phyloP scores from a whole-genome alignment of 2,329 filamentous ascomycete species.

The Cordyceps javanica region DNA sequence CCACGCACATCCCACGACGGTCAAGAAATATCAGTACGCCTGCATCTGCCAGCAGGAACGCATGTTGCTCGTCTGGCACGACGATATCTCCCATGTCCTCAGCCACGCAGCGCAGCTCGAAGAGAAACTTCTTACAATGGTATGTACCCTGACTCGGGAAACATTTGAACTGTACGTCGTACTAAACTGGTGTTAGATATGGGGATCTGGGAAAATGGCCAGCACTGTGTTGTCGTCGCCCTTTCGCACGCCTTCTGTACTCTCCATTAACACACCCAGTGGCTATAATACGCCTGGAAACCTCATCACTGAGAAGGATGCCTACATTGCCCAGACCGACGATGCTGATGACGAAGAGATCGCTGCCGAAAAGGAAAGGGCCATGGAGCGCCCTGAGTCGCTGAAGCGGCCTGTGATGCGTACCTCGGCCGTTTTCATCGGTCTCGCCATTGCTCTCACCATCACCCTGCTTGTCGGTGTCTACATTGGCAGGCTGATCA shows the following conservation, averaged over 20 bases:
- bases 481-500: constrained; percentile 30
- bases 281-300: constrained; percentile 6
- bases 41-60: constrained; percentile 36
- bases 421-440: constrained; percentile 32
- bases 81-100: constrained; percentile 34
- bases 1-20: constrained; percentile 29
- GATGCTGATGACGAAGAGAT: constrained; percentile 19
- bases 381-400: constrained; percentile 28
- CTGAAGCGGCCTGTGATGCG: constrained; percentile 33
- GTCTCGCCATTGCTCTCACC: constrained; percentile 30
- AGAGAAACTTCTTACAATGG: constrained; percentile 26
- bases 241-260: neutral
- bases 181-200: constrained; percentile 14
- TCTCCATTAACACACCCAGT: neutral
- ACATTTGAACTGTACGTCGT: constrained; percentile 13
- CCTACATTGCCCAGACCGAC: constrained; percentile 12
- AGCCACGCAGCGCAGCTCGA: constrained; percentile 29
- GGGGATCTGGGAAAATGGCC: constrained; percentile 5
- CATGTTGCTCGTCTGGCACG: constrained; percentile 37
- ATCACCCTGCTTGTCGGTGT: constrained; percentile 34
- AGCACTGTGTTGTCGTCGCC: neutral
- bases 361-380: constrained; percentile 18
- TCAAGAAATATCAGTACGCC: constrained; percentile 37
- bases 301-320: constrained; percentile 15
- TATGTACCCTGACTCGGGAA: constrained; percentile 21